These are phyloP conservation scores for Corymbia citriodora DNA, from an alignment of 441 rosid genomes.

Conservation along the genomic window DNA sequence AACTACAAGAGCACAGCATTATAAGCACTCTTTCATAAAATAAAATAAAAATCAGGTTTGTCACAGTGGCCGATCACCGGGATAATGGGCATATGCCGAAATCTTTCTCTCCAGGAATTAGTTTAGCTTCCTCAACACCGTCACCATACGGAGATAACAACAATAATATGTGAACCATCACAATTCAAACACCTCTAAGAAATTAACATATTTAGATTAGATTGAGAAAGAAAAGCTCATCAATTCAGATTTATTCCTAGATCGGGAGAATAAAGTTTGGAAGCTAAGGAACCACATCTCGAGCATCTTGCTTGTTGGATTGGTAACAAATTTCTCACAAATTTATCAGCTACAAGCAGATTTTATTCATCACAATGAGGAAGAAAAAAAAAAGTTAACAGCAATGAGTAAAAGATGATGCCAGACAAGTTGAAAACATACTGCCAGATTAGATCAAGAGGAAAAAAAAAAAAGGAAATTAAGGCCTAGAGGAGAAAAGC, in stretches of 20 bases:
- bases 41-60: too few species aligned
- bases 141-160: not conserved
- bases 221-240: not conserved
- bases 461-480: too few species aligned
- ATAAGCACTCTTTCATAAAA: too few species aligned
- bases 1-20: too few species aligned
- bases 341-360: not conserved
- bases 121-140: accelerated
- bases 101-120: too few species aligned
- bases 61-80: not conserved
- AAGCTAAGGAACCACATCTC: not conserved
- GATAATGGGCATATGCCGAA: accelerated
- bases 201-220: not conserved
- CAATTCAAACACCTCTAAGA: not conserved
- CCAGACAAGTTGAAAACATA: too few species aligned
- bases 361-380: not conserved
- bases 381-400: too few species aligned
- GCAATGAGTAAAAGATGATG: too few species aligned
- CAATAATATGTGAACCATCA: not conserved
- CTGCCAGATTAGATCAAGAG: not conserved
- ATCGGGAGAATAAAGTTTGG: not conserved
- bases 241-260: too few species aligned
- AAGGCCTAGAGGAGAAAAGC: not conserved
- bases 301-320: not conserved
- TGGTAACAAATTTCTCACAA: not conserved